Conservation (phyloP, 805 yeast genomes). For the Yamadazyma olivae region DNA sequence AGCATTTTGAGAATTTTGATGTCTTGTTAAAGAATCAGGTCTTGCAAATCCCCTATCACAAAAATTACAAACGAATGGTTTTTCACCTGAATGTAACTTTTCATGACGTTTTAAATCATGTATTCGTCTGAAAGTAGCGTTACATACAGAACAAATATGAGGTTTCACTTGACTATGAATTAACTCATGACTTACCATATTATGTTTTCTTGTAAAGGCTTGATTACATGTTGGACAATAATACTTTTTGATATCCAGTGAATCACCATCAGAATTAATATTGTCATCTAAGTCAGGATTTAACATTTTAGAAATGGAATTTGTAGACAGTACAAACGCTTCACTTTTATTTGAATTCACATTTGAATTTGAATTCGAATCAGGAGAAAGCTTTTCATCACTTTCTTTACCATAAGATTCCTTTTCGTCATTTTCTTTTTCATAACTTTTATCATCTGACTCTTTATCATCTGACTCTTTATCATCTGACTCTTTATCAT, state of each 20-base stretch:
- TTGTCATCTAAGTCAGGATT: slow-evolving; percentile 3
- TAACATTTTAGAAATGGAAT: slow-evolving; percentile 6
- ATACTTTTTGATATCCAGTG: slow-evolving; percentile 11
- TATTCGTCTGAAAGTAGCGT: slow-evolving; percentile 60
- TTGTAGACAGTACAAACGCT: neutral
- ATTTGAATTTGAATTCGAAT: neutral
- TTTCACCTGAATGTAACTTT: slow-evolving; percentile 73
- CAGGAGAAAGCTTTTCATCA: neutral
- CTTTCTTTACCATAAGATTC: no score
- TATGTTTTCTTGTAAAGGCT: slow-evolving; percentile 68
- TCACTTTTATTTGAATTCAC: neutral
- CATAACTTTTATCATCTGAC: no score
- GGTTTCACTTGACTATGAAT: slow-evolving; percentile 68
- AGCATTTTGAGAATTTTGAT: slow-evolving; percentile 46
- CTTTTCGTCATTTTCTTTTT: no score
- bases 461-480: neutral
- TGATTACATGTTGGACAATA: slow-evolving; percentile 60
- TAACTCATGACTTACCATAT: slow-evolving; percentile 66
- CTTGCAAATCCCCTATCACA: slow-evolving; percentile 71
- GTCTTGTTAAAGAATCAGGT: slow-evolving; percentile 73
- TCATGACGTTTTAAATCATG: slow-evolving; percentile 78
- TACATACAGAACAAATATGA: slow-evolving; percentile 59
- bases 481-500: slow-evolving; percentile 1
- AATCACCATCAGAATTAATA: neutral
- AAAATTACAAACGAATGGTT: slow-evolving; percentile 57